phyloP scores from a whole-genome alignment of 106 monocot species.

The Gastrodia elata region DNA sequence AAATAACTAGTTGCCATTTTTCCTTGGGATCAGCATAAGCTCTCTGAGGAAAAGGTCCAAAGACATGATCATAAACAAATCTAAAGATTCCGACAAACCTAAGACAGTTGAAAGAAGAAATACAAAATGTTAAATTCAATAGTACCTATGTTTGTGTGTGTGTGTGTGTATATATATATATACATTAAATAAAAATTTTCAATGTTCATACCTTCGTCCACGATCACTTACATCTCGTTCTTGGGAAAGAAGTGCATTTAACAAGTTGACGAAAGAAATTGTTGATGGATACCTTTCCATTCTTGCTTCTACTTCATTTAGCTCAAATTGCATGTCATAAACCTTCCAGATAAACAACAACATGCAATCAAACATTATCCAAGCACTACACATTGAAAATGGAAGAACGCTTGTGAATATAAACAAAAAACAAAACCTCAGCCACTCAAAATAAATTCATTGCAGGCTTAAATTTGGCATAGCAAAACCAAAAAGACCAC shows the following conservation, averaged over 20 bases:
- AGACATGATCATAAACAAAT: slow-evolving; percentile 92
- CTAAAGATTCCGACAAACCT: slow-evolving; percentile 90
- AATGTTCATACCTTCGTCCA: slow-evolving; percentile 54
- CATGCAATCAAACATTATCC: neutral
- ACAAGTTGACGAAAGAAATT: slow-evolving; percentile 81
- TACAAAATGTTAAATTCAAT: neutral
- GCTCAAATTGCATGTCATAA: slow-evolving; percentile 91
- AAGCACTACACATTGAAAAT: neutral
- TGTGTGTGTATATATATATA: no score
- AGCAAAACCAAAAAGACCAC: neutral
- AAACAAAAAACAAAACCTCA: neutral
- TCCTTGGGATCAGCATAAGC: slow-evolving; percentile 84
- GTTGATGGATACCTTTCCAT: slow-evolving; percentile 94
- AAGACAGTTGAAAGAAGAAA: slow-evolving; percentile 9
- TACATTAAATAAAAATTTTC: slow-evolving; percentile 6
- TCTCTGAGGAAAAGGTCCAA: slow-evolving; percentile 82
- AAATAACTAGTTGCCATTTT: slow-evolving; percentile 83
- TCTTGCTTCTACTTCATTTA: slow-evolving; percentile 95
- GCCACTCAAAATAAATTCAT: neutral
- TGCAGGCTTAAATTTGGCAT: neutral
- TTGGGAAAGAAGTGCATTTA: slow-evolving; percentile 84
- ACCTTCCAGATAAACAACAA: slow-evolving; percentile 25
- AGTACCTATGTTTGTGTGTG: no score
- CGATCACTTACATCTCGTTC: slow-evolving; percentile 74
- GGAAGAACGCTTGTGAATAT: neutral